These are phyloP conservation scores for Solanum ahanhuiri DNA, from an alignment of 257 asterid species.

Conservation along the genomic window DNA sequence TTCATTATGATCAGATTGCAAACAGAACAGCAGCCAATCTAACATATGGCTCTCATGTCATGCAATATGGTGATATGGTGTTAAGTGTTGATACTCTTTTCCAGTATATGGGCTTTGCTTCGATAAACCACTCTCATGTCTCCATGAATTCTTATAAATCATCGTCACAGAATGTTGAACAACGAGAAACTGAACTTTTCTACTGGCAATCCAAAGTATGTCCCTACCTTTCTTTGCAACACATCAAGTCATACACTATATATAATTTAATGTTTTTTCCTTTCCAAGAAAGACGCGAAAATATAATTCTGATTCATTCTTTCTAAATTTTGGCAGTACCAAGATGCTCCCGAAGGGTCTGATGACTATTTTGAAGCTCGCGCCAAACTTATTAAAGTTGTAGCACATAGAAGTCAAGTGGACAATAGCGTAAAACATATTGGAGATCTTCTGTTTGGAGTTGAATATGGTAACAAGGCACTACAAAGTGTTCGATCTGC, in stretches of 20 bases:
- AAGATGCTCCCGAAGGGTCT: constrained; percentile 61
- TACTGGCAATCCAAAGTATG: constrained; percentile 76
- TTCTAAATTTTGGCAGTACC: constrained; percentile 17
- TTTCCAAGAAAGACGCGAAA: not conserved
- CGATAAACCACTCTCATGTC: constrained; percentile 11
- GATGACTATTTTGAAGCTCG: constrained; percentile 60
- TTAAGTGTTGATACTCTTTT: not conserved
- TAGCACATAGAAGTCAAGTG: constrained; percentile 55
- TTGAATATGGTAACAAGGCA: constrained; percentile 46
- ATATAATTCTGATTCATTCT: not conserved
- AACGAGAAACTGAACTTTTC: constrained; percentile 75
- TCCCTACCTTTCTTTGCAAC: not conserved
- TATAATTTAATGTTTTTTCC: not conserved
- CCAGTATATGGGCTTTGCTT: not conserved
- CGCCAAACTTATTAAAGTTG: constrained; percentile 53
- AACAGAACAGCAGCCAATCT: not conserved
- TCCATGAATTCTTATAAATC: constrained; percentile 27
- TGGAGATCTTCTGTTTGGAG: constrained; percentile 79
- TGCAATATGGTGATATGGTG: constrained; percentile 7
- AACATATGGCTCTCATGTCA: not conserved
- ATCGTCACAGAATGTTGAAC: constrained; percentile 54
- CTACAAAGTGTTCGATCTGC: constrained; percentile 41
- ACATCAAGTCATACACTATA: not conserved
- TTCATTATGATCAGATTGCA: constrained; percentile 4
- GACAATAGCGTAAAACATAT: constrained; percentile 56